These are phyloP conservation scores for Phialophora tarda DNA, from an alignment of 2,329 filamentous ascomycete genomes.

Conservation along the genomic window DNA sequence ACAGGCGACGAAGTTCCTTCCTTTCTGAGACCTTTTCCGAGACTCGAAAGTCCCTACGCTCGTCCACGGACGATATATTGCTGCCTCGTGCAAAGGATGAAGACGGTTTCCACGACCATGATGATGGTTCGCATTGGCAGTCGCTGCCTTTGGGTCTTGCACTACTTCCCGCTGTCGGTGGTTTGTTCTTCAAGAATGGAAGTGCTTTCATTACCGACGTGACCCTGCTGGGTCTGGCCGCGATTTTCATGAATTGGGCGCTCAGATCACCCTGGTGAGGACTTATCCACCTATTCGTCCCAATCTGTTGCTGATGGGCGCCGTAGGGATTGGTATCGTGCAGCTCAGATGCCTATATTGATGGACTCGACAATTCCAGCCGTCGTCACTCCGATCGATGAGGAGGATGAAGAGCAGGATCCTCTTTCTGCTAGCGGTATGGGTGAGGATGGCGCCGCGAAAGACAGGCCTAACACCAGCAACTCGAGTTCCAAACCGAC, in stretches of 20 bases:
- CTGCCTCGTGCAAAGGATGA: conserved; percentile 57
- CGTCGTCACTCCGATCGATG: conserved; percentile 41
- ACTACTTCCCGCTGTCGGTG: conserved; percentile 82
- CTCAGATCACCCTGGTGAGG: conserved; percentile 84
- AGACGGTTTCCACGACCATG: conserved; percentile 47
- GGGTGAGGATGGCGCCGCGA: conserved; percentile 5
- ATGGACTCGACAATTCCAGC: conserved; percentile 52
- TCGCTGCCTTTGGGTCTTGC: conserved; percentile 82
- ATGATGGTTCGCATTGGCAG: conserved; percentile 72
- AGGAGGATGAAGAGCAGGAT: conserved; percentile 44
- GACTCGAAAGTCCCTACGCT: conserved; percentile 66
- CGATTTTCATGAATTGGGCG: conserved; percentile 90
- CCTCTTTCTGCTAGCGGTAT: neutral
- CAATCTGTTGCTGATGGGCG: conserved; percentile 20
- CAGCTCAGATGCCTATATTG: conserved; percentile 68
- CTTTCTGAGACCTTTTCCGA: conserved; percentile 77
- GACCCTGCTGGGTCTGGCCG: conserved; percentile 77
- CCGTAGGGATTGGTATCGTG: conserved; percentile 73
- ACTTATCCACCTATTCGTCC: conserved; percentile 13
- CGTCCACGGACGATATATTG: conserved; percentile 73
- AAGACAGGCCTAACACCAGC: neutral
- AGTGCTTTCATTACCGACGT: conserved; percentile 83
- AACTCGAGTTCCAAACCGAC: conserved; percentile 31
- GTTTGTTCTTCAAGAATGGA: conserved; percentile 83
- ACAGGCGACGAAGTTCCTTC: conserved; percentile 72